Evolutionary conservation across 2,329 filamentous ascomycete genomes (phyloP).

Genomic region (Exophiala sp.): DNA sequence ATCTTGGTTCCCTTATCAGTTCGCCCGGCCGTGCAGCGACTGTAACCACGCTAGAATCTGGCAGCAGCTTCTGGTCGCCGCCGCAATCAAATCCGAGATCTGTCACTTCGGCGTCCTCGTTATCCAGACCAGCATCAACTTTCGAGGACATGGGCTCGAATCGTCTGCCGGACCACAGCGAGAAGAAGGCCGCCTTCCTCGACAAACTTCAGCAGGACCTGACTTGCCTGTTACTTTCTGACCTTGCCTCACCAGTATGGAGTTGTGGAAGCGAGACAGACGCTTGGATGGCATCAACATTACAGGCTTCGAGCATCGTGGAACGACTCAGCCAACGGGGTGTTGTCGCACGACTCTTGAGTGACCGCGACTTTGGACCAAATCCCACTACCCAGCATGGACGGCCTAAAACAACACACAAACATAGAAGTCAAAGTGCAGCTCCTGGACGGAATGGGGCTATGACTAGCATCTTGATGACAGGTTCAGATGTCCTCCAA

Average conservation of each 20-base stretch:
- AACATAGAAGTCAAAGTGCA: slow-evolving; percentile 13
- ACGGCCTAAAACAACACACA: not conserved
- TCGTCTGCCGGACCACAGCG: slow-evolving; percentile 55
- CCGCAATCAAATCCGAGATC: slow-evolving; percentile 53
- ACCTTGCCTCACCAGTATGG: slow-evolving; percentile 82
- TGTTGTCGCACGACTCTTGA: slow-evolving; percentile 36
- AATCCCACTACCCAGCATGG: not conserved
- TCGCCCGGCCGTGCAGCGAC: slow-evolving; percentile 65
- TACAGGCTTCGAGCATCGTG: slow-evolving; percentile 60
- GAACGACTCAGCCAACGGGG: slow-evolving; percentile 19
- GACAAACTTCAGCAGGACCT: slow-evolving; percentile 73
- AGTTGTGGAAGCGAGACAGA: slow-evolving; percentile 91
- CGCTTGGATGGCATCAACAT: slow-evolving; percentile 67
- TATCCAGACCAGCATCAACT: slow-evolving; percentile 29
- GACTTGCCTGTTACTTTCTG: slow-evolving; percentile 80
- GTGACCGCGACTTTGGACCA: not conserved
- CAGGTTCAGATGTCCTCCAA: slow-evolving; percentile 1
- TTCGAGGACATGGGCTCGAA: slow-evolving; percentile 29
- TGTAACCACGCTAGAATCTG: slow-evolving; percentile 67
- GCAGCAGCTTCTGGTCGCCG: slow-evolving; percentile 84
- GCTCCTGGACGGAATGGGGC: not conserved
- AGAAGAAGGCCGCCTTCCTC: slow-evolving; percentile 72
- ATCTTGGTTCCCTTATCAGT: slow-evolving; percentile 59
- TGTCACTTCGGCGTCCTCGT: slow-evolving; percentile 32
- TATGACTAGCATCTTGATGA: not conserved